These are phyloP conservation scores for Thielaviopsis cerberus DNA, from an alignment of 2,329 filamentous ascomycete genomes.

Conservation along the genomic window DNA sequence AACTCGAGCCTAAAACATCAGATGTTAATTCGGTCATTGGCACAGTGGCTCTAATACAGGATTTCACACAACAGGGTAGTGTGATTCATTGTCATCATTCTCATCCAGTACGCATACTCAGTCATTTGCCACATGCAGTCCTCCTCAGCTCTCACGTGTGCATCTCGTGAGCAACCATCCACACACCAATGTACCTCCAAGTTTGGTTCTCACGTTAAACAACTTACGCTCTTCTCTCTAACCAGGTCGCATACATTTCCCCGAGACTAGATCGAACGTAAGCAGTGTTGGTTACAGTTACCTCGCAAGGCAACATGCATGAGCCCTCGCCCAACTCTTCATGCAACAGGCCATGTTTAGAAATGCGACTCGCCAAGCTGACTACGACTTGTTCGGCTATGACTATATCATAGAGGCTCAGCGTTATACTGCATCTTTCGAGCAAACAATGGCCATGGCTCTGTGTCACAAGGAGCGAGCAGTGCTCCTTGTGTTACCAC, in stretches of 20 bases:
- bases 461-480: background rate
- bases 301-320: background rate
- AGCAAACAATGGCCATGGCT: background rate
- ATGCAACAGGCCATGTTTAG: background rate
- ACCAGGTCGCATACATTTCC: too few relatives aligned
- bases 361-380: background rate
- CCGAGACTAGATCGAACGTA: background rate
- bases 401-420: background rate
- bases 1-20: background rate
- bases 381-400: background rate
- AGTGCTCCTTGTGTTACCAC: background rate
- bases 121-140: background rate
- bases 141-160: background rate
- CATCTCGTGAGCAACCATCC: background rate
- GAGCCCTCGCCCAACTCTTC: background rate
- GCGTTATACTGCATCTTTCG: background rate
- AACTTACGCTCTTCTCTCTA: background rate
- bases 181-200: background rate
- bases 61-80: too few relatives aligned
- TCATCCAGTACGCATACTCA: background rate
- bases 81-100: background rate
- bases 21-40: too few relatives aligned
- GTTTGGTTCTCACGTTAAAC: background rate
- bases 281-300: background rate
- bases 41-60: too few relatives aligned